A percentile compares a stretch with the other conserved stretches of the same genome.
Evolutionary conservation across 1,139 yeast genomes (phyloP).

Genomic region (Debaryomyces fabryi): DNA sequence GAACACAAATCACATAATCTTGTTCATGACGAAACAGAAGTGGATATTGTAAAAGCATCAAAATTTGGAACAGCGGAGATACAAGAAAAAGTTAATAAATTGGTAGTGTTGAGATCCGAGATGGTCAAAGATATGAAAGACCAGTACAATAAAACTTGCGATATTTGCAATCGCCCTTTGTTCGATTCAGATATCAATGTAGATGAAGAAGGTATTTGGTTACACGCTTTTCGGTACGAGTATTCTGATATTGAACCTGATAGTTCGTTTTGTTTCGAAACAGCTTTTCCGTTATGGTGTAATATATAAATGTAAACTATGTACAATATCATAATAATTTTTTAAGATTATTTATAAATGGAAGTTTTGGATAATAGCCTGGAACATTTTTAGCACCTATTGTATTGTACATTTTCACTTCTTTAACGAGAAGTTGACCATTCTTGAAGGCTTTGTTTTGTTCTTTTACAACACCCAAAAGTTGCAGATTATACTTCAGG

Average conservation of each 20-base stretch:
- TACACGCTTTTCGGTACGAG: conserved; percentile 59
- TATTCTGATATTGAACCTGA: conserved; percentile 21
- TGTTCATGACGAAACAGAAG: conserved; percentile 9
- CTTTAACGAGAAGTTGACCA: conserved; percentile 24
- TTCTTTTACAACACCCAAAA: conserved; percentile 19
- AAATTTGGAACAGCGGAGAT: conserved; percentile 18
- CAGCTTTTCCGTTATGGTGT: conserved; percentile 46
- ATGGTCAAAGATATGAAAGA: conserved; percentile 21
- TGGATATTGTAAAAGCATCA: conserved; percentile 21
- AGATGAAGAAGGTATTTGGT: conserved; percentile 47
- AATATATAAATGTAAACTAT: conserved; percentile 15
- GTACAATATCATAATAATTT: conserved; percentile 5
- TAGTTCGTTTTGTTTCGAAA: conserved; percentile 27
- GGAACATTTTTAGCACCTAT: conserved; percentile 65
- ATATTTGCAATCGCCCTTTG: conserved; percentile 46
- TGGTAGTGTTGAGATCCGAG: conserved; percentile 13
- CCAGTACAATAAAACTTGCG: conserved; percentile 33
- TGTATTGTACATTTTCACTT: conserved; percentile 51
- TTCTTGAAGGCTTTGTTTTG: conserved; percentile 13
- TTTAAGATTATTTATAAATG: conserved; percentile 18
- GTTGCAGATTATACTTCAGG: conserved; percentile 4
- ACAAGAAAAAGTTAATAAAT: conserved; percentile 6
- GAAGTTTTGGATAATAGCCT: conserved; percentile 40
- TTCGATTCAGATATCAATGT: conserved; percentile 40
- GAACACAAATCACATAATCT: conserved; percentile 3